Percentiles rank a stretch among this genome's conserved stretches.
Evolutionary conservation across 306 rosid genomes (phyloP).

Genomic region (Prunus dulcis): DNA sequence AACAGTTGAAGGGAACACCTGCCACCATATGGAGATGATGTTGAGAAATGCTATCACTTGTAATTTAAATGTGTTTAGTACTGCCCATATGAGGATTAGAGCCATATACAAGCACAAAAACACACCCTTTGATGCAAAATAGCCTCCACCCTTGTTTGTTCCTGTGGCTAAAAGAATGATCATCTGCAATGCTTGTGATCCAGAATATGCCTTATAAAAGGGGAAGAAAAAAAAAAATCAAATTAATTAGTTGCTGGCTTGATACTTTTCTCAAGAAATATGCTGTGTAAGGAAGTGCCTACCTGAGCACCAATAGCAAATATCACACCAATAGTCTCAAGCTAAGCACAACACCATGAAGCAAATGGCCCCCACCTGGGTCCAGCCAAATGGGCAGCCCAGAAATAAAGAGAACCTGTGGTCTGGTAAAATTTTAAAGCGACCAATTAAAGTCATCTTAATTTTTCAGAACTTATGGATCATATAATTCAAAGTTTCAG

Average conservation of each 20-base stretch:
- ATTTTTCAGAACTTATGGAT: not conserved
- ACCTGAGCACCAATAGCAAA: slow-evolving; percentile 22
- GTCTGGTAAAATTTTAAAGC: slow-evolving; percentile 6
- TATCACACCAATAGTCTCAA: slow-evolving; percentile 17
- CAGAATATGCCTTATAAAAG: slow-evolving; percentile 17
- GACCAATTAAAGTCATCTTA: no score
- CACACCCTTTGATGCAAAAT: slow-evolving; percentile 18
- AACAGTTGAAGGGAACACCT: not conserved
- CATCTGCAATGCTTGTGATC: slow-evolving; percentile 25
- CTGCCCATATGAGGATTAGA: slow-evolving; percentile 21
- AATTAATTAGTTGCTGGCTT: not conserved
- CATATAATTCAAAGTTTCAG: no score
- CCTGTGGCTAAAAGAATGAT: slow-evolving; percentile 22
- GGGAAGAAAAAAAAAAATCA: not conserved
- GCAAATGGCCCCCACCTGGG: slow-evolving; percentile 28
- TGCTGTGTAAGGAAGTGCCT: not conserved
- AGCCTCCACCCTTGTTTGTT: slow-evolving; percentile 28
- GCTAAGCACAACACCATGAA: slow-evolving; percentile 31
- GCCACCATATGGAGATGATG: slow-evolving; percentile 28
- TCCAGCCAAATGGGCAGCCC: slow-evolving; percentile 29
- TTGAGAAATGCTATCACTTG: slow-evolving; percentile 21
- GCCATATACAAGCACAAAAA: slow-evolving; percentile 20
- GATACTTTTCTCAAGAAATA: no score
- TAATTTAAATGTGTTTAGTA: slow-evolving; percentile 20
- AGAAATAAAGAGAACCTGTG: slow-evolving; percentile 25